phyloP scores from a whole-genome alignment of 306 rosid genomes.

The Rosa lucieae region DNA sequence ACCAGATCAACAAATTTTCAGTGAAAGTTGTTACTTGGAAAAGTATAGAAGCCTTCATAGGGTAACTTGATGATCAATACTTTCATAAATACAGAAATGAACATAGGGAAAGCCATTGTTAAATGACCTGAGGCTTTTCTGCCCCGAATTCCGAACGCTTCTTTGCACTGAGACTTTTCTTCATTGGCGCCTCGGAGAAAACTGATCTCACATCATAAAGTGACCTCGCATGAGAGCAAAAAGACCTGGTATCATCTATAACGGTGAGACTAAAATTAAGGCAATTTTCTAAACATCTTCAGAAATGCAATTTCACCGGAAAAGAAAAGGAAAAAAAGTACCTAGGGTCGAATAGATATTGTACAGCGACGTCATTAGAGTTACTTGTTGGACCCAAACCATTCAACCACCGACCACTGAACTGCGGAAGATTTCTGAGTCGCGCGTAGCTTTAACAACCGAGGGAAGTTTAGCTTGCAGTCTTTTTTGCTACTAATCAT shows the following conservation, averaged over 20 bases:
- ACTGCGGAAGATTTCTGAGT: no score
- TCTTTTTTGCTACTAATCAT: no score
- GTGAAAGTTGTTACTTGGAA: not conserved
- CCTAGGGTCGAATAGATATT: no score
- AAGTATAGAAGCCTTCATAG: not conserved
- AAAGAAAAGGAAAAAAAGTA: no score
- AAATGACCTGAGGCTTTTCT: constrained; percentile 63
- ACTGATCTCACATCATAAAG: constrained; percentile 26
- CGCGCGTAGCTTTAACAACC: no score
- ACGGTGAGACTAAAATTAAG: constrained; percentile 5
- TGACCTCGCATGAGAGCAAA: constrained; percentile 38
- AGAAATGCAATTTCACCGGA: no score
- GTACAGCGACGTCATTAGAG: no score
- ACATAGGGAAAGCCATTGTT: not conserved
- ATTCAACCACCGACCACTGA: no score
- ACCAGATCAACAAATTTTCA: constrained; percentile 15
- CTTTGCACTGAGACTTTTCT: constrained; percentile 35
- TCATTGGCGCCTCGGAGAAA: constrained; percentile 41
- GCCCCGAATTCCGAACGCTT: constrained; percentile 21
- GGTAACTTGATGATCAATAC: not conserved
- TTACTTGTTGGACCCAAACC: no score
- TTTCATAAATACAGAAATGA: not conserved
- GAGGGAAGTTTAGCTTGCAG: no score
- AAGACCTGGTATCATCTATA: constrained; percentile 40
- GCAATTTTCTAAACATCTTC: no score